phyloP scores from a whole-genome alignment of 495 filamentous ascomycete genomes.

The Podospora comata region DNA sequence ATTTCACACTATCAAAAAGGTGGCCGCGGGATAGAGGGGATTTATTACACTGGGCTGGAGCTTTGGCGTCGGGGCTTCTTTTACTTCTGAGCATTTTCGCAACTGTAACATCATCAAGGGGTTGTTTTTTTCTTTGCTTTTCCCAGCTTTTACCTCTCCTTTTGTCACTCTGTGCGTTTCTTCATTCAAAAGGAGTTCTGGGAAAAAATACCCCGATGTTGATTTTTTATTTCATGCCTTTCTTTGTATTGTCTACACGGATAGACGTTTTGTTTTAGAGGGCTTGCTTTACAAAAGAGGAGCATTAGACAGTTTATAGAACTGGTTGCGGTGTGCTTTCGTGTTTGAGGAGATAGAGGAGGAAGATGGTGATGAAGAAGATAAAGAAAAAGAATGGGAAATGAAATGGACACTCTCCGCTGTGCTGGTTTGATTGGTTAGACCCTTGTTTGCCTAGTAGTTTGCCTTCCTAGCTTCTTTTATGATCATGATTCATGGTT shows the following conservation, averaged over 20 bases:
- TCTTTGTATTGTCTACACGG: neutral
- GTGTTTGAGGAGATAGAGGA: neutral
- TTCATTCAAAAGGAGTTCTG: neutral
- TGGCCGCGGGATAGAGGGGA: constrained; percentile 12
- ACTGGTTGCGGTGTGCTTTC: neutral
- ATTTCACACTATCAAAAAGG: constrained; percentile 10
- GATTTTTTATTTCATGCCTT: constrained; percentile 5
- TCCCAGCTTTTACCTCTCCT: constrained; percentile 5
- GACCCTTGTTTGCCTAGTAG: neutral
- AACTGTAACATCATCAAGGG: neutral
- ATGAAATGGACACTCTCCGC: constrained; percentile 7
- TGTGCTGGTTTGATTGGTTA: constrained; percentile 3
- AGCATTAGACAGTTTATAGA: neutral
- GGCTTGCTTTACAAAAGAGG: constrained; percentile 5
- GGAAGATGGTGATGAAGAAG: constrained; percentile 4
- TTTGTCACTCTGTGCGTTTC: constrained; percentile 11
- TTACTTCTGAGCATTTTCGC: constrained; percentile 17
- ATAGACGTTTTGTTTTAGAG: neutral
- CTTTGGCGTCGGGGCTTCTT: constrained; percentile 13
- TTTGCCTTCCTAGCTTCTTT: neutral
- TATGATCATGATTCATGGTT: neutral
- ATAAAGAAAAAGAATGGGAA: constrained; percentile 5
- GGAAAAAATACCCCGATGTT: constrained; percentile 16
- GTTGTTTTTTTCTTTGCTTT: neutral
- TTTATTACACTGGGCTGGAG: neutral